Base-by-base conservation (phyloP, 1,284 basidiomycete genomes). In the Fomitiporia mediterranea region DNA sequence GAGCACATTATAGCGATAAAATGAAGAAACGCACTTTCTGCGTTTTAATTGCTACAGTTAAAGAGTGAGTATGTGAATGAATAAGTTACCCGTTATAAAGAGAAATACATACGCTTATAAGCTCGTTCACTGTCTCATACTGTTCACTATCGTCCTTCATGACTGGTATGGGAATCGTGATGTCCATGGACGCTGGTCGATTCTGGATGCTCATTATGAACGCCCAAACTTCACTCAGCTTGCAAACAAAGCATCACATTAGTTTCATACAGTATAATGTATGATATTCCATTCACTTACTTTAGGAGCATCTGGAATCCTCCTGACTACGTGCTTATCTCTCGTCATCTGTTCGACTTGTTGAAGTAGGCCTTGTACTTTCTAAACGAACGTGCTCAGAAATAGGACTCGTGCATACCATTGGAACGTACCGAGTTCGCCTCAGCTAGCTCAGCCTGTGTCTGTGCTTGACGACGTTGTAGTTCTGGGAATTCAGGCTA, bases 401-500 rank as follows among this genome's bases (percentile, higher is more conserved):
- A 40, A n/a, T 40, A 19, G 25, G 17, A 28, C 25, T 17, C n/a
- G 4, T 30, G 13, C 27, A 27, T 30, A 37, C 2, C 23, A 38
- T 5, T 35, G 15, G 2, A 28, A 38, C 32, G 39, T 48, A 55
- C 53, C 27, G 28, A 21, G 23, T 49, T 35, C 3, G 44, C 37
- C 6, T 55, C 53, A 8, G 5, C 13, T 7, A 55, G 34, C 1
- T 48, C 44, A 25, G 4, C 19, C 34, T 48, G 23, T 4, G 19
- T 23, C 9, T 42, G 2, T 8, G 21, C 34, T 11, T 21, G 27
- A 15, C 23, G 44, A 17, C 42, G 32, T 34, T 40, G 30, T 2
- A 55, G 34, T 11, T 55, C 27, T n/a, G 35, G 11, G 15, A 48
- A n/a, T n/a, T 38, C 53, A 27, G 43, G 34, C 53, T 55, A 21